These are phyloP conservation scores for Fusarium udum DNA, from an alignment of 2,329 filamentous ascomycete genomes.

Conservation along the genomic window DNA sequence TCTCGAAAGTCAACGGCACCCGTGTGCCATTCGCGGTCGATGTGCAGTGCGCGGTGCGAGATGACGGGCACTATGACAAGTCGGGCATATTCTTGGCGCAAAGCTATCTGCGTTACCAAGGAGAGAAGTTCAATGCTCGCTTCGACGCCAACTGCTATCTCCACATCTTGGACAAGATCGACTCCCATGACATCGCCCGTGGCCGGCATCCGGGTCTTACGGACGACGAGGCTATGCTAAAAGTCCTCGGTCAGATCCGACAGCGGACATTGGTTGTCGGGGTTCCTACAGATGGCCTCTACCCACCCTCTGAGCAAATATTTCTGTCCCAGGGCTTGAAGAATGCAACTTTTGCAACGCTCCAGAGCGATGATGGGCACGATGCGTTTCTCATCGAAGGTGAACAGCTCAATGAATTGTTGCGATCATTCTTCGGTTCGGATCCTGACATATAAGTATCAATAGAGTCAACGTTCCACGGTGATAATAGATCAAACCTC, in stretches of 20 bases:
- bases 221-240: background rate
- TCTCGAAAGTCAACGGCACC: background rate
- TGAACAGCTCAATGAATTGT: background rate
- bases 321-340: background rate
- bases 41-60: background rate
- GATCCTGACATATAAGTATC: background rate
- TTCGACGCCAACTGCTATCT: background rate
- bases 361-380: background rate
- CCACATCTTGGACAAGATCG: background rate
- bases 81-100: background rate
- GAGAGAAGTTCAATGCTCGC: background rate
- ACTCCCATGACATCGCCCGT: background rate
- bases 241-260: background rate
- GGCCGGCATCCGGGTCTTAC: background rate
- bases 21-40: background rate
- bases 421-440: background rate
- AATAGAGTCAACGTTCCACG: background rate
- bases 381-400: background rate
- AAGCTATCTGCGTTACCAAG: background rate
- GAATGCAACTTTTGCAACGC: background rate
- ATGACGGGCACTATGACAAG: background rate
- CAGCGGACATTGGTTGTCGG: background rate
- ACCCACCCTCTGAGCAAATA: background rate
- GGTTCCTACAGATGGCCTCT: background rate
- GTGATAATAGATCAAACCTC: background rate